Base-by-base conservation (phyloP, 495 filamentous ascomycete genomes). In the Choiromyces venosus region DNA sequence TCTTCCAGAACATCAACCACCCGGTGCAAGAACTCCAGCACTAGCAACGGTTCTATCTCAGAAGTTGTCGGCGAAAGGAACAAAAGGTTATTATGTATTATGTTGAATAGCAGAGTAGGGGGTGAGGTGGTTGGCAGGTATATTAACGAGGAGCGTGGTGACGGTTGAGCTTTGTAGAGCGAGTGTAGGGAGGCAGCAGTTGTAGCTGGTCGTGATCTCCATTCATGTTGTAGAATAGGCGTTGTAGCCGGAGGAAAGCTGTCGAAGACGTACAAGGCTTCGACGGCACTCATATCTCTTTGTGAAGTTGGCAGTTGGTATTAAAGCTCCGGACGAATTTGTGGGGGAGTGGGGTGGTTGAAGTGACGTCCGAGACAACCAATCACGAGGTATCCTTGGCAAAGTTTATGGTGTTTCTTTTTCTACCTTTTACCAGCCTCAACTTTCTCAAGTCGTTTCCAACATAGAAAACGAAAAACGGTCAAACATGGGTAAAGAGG, bases 241-340 rank as follows among this genome's bases (percentile, higher is more conserved):
- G 83, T 89, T 85, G 74, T 83, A 83, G 81, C 88, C 84, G 72
- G 86, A 85, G 82, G 88, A 84, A 78, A 90, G 83, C 68, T 84
- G 83, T 97, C 93, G 82, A 90, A 97, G 81, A 99, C 93, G 86
- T 97, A 96, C 80, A 99, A 85, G 79, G 95, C 95, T 87, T 97
- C 94, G 80, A 99, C 91, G 82, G 91, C 89, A 84, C 91, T 89
- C 87, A 89, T 93, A 88, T 76, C 69, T n/a, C 65, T 36, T 67
- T 74, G 92, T 92, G 74, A 74, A 85, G 77, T 65, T 76, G 76
- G 74, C 73, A 85, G 77, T 65, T 75, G 78, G 52, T 72, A 66
- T 69, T 38, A 67, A n/a, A 46, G 67, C 35, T 68, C 25, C 2
- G 40, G 74, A 65, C 66, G 74, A 67, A 4, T 64, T 72, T 64